phyloP scores from a whole-genome alignment of 768 basidiomycete genomes.

The Auricularia sp. region DNA sequence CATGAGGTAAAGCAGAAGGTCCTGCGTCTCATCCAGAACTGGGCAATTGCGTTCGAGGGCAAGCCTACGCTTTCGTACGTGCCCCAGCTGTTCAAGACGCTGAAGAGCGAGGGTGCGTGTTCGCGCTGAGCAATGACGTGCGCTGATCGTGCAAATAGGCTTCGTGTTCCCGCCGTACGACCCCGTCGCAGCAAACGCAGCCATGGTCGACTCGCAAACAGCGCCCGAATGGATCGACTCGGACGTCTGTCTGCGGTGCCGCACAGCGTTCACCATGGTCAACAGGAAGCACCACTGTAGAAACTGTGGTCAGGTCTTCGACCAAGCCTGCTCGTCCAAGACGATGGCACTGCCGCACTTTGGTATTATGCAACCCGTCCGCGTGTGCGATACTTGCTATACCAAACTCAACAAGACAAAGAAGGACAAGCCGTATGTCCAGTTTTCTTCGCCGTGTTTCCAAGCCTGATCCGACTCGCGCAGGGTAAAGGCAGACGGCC shows the following conservation, averaged over 20 bases:
- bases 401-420: conserved; percentile 61
- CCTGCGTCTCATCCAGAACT: conserved; percentile 77
- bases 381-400: conserved; percentile 88
- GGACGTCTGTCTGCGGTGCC: conserved; percentile 86
- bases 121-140: not conserved
- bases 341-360: conserved; percentile 80
- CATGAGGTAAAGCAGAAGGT: conserved; percentile 75
- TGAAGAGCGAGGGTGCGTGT: conserved; percentile 61
- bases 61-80: conserved; percentile 67
- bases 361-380: conserved; percentile 83
- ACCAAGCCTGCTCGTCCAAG: conserved; percentile 86
- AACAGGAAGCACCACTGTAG: conserved; percentile 98
- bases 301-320: conserved; percentile 95
- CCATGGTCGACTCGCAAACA: conserved; percentile 83
- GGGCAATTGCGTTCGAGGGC: conserved; percentile 84
- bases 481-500: conserved; percentile 15
- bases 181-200: conserved; percentile 53
- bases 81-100: conserved; percentile 66
- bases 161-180: conserved; percentile 80
- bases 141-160: conserved; percentile 31
- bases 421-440: conserved; percentile 19
- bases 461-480: not conserved
- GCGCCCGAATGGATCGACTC: conserved; percentile 98
- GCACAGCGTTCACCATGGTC: conserved; percentile 84
- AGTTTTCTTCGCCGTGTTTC: conserved; percentile 35